Evolutionary conservation across 192 early-diverging fungal species (phyloP).

Genomic region (Coemansia erecta): DNA sequence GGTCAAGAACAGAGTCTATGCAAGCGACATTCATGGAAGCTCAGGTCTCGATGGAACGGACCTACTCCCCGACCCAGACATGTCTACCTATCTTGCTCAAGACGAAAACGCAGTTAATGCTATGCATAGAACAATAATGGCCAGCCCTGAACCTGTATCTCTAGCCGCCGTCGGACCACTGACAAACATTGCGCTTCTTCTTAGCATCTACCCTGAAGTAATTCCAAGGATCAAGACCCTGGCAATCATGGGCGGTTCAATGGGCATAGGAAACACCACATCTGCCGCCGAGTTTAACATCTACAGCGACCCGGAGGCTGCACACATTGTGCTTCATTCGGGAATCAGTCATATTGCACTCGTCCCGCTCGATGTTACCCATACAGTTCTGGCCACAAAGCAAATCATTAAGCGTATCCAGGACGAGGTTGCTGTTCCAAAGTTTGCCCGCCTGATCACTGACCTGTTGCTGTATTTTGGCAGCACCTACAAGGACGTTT

Average conservation of each 20-base stretch:
- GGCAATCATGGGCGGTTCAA: constrained; percentile 49
- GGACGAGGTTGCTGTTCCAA: neutral
- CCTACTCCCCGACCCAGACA: constrained; percentile 17
- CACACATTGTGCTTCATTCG: constrained; percentile 28
- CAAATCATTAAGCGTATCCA: constrained; percentile 21
- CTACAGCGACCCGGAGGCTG: constrained; percentile 34
- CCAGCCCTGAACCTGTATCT: constrained; percentile 12
- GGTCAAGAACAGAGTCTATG: constrained; percentile 12
- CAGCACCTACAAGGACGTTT: constrained; percentile 11
- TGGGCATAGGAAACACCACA: constrained; percentile 18
- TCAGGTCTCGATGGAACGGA: constrained; percentile 20
- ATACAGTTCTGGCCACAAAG: constrained; percentile 14
- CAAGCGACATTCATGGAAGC: constrained; percentile 17
- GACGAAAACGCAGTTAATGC: constrained; percentile 20
- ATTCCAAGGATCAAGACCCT: constrained; percentile 35
- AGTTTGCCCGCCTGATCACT: constrained; percentile 16
- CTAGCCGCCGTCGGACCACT: constrained; percentile 47
- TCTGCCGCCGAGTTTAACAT: constrained; percentile 42
- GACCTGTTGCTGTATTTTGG: constrained; percentile 21
- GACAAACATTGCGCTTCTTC: constrained; percentile 50
- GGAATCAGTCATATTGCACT: constrained; percentile 20
- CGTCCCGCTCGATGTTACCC: constrained; percentile 31
- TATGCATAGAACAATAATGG: constrained; percentile 22
- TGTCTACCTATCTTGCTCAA: constrained; percentile 6
- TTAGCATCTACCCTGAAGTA: constrained; percentile 48